A percentile compares a stretch with the other conserved stretches of the same genome.
These are phyloP conservation scores for Ogataea hybrid DNA, from an alignment of 1,139 yeast species.

Conservation along the genomic window DNA sequence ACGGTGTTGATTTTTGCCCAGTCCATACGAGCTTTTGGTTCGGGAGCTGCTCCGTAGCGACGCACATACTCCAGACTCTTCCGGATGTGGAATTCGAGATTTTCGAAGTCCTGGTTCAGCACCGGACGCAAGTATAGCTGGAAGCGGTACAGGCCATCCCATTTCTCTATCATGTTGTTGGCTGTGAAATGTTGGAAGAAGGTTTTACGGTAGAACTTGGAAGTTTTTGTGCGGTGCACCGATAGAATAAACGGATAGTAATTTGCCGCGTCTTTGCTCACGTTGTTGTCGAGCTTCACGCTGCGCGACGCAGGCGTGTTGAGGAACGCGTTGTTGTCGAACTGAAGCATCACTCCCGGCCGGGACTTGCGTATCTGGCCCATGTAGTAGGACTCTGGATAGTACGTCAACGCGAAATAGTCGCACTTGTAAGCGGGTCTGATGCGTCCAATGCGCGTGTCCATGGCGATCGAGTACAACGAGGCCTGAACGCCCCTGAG, in stretches of 20 bases:
- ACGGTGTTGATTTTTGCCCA: slow-evolving; percentile 19
- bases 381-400: slow-evolving; percentile 45
- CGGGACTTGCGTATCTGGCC: slow-evolving; percentile 47
- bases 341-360: slow-evolving; percentile 41
- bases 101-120: slow-evolving; percentile 31
- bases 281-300: slow-evolving; percentile 28
- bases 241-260: slow-evolving; percentile 37
- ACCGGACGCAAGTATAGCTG: slow-evolving; percentile 40
- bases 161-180: slow-evolving; percentile 12
- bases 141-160: slow-evolving; percentile 50
- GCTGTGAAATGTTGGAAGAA: slow-evolving; percentile 20
- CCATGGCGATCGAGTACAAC: slow-evolving; percentile 15
- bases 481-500: slow-evolving; percentile 29
- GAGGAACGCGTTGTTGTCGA: slow-evolving; percentile 28
- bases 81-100: slow-evolving; percentile 33
- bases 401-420: slow-evolving; percentile 37
- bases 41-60: slow-evolving; percentile 25
- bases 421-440: slow-evolving; percentile 28
- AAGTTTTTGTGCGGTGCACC: slow-evolving; percentile 42
- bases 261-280: slow-evolving; percentile 4
- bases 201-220: slow-evolving; percentile 40
- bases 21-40: slow-evolving; percentile 31
- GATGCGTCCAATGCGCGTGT: slow-evolving; percentile 7
- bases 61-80: slow-evolving; percentile 34
- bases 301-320: slow-evolving; percentile 16